phyloP scores from a whole-genome alignment of 352 stramenopile species.

The Phytophthora hybrid region DNA sequence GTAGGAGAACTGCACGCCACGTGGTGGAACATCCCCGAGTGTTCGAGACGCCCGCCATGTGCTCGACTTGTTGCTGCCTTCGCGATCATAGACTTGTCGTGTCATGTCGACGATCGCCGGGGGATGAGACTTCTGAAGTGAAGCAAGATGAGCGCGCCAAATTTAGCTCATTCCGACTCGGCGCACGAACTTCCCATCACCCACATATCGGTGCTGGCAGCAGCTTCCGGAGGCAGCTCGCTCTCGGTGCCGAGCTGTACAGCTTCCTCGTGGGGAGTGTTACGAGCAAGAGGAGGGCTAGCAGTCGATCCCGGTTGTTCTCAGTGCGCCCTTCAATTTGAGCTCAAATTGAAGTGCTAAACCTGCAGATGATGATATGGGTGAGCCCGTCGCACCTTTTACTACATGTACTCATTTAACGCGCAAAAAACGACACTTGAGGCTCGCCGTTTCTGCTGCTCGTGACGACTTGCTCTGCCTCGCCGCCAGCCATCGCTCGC shows the following conservation, averaged over 20 bases:
- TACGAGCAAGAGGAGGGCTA: neutral
- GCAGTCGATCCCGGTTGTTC: no score
- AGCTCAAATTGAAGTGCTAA: constrained; percentile 4
- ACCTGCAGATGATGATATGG: constrained; percentile 20
- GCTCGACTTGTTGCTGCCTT: neutral
- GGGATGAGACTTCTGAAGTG: constrained; percentile 35
- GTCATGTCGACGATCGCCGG: neutral
- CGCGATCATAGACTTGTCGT: neutral
- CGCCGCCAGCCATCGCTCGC: neutral
- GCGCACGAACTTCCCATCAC: constrained; percentile 3
- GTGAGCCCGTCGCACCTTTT: constrained; percentile 1
- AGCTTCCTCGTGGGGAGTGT: neutral
- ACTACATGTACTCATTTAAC: constrained; percentile 8
- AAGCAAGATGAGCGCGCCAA: constrained; percentile 21
- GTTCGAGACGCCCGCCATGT: neutral
- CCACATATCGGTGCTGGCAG: neutral
- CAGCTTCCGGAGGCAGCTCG: neutral
- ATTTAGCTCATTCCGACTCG: constrained; percentile 11
- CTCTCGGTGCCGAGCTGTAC: neutral
- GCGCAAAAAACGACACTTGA: neutral
- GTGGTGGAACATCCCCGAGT: no score
- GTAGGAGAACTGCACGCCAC: neutral
- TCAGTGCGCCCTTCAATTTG: neutral
- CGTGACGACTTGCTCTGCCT: neutral
- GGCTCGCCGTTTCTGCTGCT: neutral